Base-by-base conservation (phyloP, 306 rosid species). In the Hippophae rhamnoides region DNA sequence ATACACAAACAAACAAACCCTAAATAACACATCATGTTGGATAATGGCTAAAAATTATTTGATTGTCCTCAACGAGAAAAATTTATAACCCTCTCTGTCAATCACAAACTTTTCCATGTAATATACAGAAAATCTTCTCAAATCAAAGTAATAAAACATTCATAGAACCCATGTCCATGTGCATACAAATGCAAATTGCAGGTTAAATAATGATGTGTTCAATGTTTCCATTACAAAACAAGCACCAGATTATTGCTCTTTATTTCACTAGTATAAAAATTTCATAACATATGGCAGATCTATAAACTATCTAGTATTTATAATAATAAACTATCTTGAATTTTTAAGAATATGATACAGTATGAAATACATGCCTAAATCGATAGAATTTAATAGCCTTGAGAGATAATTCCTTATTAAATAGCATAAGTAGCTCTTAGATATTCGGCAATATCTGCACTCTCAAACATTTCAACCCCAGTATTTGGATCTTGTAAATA, bases 401-500 rank as follows among this genome's bases (percentile, higher is more conserved):
- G 47, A 3, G 53, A 44, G 31, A 50, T 54, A 23, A 26, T 56
- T 68, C 45, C 67, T 72, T 58, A 72, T 51, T 67, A 56, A 67
- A 80, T 86, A 64, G 95, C 89, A 58, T 93, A 93, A 9, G 94
- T 93, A 64, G 94, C 85, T 77, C 48, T 76, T 45, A 93, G 71
- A 76, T 93, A 93, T 54, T 93, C 97, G 38, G 79, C 62, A 62
- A 93, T 89, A 47, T 93, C 99, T 41, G 97, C 97, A 77, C 99
- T 93, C 71, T 93, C 99, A 62, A 80, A 93, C 99, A 89, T 93
- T 66, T 75, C 75, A 69, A 93, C 74, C 50, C 97, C 99, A 5
- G 99, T 93, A 80, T 93, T 93, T 41, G 97, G 97, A 86, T 89
- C 99, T 75, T 82, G 90, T 68, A 93, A 61, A 74, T 70, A 89